Conservation (phyloP, 1,139 yeast species). For the Geotrichum phurueaensis region DNA sequence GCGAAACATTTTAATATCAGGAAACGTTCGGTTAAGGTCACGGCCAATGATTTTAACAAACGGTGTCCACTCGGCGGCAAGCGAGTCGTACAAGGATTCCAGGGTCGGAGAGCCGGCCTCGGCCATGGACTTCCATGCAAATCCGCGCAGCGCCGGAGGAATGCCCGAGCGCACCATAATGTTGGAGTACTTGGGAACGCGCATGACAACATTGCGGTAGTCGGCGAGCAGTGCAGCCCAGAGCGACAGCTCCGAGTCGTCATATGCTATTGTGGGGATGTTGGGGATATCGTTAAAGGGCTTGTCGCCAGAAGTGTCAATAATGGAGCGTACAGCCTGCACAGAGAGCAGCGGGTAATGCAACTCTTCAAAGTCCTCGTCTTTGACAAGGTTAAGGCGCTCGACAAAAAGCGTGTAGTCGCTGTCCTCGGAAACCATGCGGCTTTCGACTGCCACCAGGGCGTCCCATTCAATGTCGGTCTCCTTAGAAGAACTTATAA, state of each 20-base stretch:
- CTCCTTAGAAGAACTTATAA: neutral
- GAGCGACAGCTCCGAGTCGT: slow-evolving; percentile 31
- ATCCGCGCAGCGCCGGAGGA: slow-evolving; percentile 38
- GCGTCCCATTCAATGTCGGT: slow-evolving; percentile 15
- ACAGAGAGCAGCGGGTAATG: slow-evolving; percentile 6
- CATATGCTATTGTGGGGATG: slow-evolving; percentile 21
- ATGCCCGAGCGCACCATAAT: slow-evolving; percentile 36
- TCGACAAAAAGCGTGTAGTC: slow-evolving; percentile 15
- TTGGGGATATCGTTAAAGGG: slow-evolving; percentile 28
- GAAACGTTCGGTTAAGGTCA: slow-evolving; percentile 61
- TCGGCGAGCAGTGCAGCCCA: slow-evolving; percentile 37
- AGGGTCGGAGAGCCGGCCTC: slow-evolving; percentile 33
- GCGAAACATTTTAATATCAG: slow-evolving; percentile 49
- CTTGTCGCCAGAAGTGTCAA: slow-evolving; percentile 7
- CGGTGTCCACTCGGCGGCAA: slow-evolving; percentile 42
- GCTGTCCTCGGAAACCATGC: slow-evolving; percentile 10
- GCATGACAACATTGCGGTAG: slow-evolving; percentile 31
- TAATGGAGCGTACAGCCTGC: slow-evolving; percentile 6
- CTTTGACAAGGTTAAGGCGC: slow-evolving; percentile 9
- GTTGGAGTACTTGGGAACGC: slow-evolving; percentile 32
- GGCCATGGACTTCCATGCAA: slow-evolving; percentile 37
- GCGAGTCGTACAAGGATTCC: slow-evolving; percentile 38
- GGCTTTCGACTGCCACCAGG: slow-evolving; percentile 12
- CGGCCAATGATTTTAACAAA: slow-evolving; percentile 52
- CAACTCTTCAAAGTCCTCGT: slow-evolving; percentile 16